phyloP scores from a whole-genome alignment of 345 rosid genomes.

The Cardamine occulta region DNA sequence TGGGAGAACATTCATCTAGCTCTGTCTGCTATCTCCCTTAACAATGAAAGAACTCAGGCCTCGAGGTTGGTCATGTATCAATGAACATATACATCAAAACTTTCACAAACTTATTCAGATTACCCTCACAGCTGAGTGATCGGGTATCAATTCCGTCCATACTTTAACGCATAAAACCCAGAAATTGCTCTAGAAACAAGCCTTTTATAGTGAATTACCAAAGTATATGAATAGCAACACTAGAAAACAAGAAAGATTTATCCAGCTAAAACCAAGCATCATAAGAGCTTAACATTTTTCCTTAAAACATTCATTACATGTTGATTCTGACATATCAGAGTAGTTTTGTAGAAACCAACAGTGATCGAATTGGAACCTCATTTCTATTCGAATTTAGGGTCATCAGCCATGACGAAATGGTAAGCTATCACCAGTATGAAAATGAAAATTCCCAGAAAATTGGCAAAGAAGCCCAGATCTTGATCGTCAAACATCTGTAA shows the following conservation, averaged over 20 bases:
- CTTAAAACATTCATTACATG: constrained; percentile 3
- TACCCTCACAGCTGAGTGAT: not conserved
- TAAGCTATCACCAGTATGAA: constrained; percentile 79
- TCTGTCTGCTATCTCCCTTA: constrained; percentile 9
- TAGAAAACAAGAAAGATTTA: not conserved
- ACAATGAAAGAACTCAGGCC: not conserved
- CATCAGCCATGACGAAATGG: constrained; percentile 83
- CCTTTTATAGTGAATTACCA: constrained; percentile 10
- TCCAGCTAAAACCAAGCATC: constrained; percentile 7
- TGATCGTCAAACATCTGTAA: constrained; percentile 85
- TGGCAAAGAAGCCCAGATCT: constrained; percentile 72
- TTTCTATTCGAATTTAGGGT: constrained; percentile 73
- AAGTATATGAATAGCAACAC: not conserved
- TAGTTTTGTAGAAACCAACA: not conserved
- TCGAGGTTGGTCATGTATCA: not conserved
- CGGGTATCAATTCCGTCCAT: not conserved
- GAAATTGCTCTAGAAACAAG: constrained; percentile 9
- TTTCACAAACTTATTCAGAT: not conserved
- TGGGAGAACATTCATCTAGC: not conserved
- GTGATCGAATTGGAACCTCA: constrained; percentile 23
- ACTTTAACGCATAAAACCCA: not conserved
- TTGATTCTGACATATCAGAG: not conserved
- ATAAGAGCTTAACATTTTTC: not conserved
- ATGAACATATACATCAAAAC: not conserved
- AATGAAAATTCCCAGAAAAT: constrained; percentile 78